A percentile compares a stretch with the other conserved stretches of the same genome.
Evolutionary conservation across 129 eudicot genomes (phyloP).

Genomic region (Artemisia tridentata): DNA sequence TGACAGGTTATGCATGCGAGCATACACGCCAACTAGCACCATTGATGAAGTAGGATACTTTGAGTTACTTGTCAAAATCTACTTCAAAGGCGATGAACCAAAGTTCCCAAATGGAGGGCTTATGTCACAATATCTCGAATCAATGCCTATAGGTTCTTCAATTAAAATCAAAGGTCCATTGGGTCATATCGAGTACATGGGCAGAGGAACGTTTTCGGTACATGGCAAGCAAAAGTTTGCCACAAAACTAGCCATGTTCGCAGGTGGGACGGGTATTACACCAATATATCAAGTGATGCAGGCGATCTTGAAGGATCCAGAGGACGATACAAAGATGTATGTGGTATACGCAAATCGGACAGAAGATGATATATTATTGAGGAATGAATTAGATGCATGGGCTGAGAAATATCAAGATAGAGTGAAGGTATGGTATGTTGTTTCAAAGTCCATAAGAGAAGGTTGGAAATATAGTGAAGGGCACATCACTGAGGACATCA

Average conservation of each 20-base stretch:
- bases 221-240: constrained; percentile 75
- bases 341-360: constrained; percentile 92
- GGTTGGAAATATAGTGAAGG: constrained; percentile 86
- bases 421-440: constrained; percentile 94
- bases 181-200: constrained; percentile 91
- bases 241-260: constrained; percentile 74
- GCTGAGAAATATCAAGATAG: constrained; percentile 49
- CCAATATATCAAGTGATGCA: constrained; percentile 97
- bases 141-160: constrained; percentile 47
- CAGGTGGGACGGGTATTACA: constrained; percentile 96
- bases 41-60: constrained; percentile 73
- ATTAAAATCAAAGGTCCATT: constrained; percentile 84
- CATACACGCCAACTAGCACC: constrained; percentile 79
- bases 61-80: constrained; percentile 78
- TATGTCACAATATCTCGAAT: constrained; percentile 79
- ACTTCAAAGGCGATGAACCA: constrained; percentile 64
- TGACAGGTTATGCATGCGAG: constrained; percentile 89
- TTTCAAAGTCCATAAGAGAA: constrained; percentile 42
- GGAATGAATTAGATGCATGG: constrained; percentile 82
- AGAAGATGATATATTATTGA: constrained; percentile 82
- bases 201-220: constrained; percentile 64
- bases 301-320: constrained; percentile 76
- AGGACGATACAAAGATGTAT: constrained; percentile 80
- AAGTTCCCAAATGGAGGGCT: constrained; percentile 87
- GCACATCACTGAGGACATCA: constrained; percentile 45